A percentile compares a stretch with the other conserved stretches of the same genome.
phyloP scores from a whole-genome alignment of 2,329 filamentous ascomycete species.

The Grosmannia huntii region DNA sequence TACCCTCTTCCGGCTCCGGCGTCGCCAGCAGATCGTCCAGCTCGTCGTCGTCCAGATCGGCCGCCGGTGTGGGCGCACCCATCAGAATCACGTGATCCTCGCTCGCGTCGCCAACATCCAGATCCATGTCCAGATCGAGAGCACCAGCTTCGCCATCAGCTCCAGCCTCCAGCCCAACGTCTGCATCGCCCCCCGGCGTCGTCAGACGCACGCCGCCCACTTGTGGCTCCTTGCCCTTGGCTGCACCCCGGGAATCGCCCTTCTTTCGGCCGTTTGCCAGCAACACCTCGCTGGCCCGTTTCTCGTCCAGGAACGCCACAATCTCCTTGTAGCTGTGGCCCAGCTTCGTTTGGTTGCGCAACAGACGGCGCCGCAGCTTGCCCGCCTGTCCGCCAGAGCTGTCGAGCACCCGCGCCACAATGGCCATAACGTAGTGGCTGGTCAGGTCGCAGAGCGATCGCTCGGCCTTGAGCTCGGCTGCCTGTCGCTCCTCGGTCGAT shows the following conservation, averaged over 20 bases:
- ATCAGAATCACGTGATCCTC: conserved; percentile 4
- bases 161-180: conserved; percentile 11
- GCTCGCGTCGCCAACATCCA: neutral
- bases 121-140: neutral
- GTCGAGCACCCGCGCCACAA: conserved; percentile 65
- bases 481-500: conserved; percentile 44
- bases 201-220: conserved; percentile 19
- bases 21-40: conserved; percentile 27
- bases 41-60: conserved; percentile 13
- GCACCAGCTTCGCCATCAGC: conserved; percentile 21
- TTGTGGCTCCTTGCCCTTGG: conserved; percentile 8
- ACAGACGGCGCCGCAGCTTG: conserved; percentile 56
- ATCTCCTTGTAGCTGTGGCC: conserved; percentile 81
- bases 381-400: conserved; percentile 43
- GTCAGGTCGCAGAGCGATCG: conserved; percentile 76
- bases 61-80: conserved; percentile 12
- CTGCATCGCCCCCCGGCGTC: neutral
- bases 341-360: conserved; percentile 67
- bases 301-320: conserved; percentile 64
- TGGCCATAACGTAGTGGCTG: conserved; percentile 70
- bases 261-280: conserved; percentile 24
- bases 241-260: conserved; percentile 16
- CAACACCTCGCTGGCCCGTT: conserved; percentile 37
- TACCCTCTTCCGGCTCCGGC: conserved; percentile 44
- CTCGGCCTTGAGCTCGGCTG: conserved; percentile 63